phyloP scores from a whole-genome alignment of 768 basidiomycete genomes.

The Leccinum obscurum region DNA sequence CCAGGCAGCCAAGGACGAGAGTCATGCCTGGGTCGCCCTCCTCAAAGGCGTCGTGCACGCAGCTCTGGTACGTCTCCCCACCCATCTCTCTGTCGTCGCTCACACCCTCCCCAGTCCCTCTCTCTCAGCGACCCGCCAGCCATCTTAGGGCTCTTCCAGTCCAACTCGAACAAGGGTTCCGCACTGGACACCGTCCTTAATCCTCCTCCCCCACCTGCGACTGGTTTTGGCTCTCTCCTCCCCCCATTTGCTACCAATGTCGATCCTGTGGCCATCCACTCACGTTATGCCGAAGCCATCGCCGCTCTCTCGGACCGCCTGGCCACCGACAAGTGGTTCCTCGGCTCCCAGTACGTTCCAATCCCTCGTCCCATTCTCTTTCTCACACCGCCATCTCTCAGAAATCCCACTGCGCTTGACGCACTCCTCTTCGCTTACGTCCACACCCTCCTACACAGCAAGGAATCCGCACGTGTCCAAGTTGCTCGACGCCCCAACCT shows the following conservation, averaged over 20 bases:
- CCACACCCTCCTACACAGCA: conserved; percentile 57
- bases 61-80: conserved; percentile 54
- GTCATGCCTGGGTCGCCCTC: conserved; percentile 78
- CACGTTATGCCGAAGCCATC: conserved; percentile 71
- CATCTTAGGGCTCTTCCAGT: conserved; percentile 43
- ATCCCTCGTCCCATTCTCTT: conserved; percentile 6
- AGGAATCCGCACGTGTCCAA: conserved; percentile 51
- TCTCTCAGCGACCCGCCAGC: conserved; percentile 47
- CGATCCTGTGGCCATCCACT: conserved; percentile 47
- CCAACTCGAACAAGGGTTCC: conserved; percentile 27
- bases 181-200: conserved; percentile 51
- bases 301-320: conserved; percentile 72
- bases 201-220: conserved; percentile 69
- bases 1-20: conserved; percentile 63
- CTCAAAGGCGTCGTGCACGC: conserved; percentile 78
- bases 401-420: conserved; percentile 76
- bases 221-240: conserved; percentile 64
- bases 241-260: conserved; percentile 62
- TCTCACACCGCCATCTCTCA: conserved; percentile 31
- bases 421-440: conserved; percentile 83
- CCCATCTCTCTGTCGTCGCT: conserved; percentile 4
- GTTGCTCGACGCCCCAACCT: conserved; percentile 74
- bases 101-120: conserved; percentile 41
- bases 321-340: conserved; percentile 78
- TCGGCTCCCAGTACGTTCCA: conserved; percentile 63